Percentiles rank a stretch among this genome's conserved stretches.
Conservation (phyloP, 768 basidiomycete genomes). For the Astraeus odoratus region DNA sequence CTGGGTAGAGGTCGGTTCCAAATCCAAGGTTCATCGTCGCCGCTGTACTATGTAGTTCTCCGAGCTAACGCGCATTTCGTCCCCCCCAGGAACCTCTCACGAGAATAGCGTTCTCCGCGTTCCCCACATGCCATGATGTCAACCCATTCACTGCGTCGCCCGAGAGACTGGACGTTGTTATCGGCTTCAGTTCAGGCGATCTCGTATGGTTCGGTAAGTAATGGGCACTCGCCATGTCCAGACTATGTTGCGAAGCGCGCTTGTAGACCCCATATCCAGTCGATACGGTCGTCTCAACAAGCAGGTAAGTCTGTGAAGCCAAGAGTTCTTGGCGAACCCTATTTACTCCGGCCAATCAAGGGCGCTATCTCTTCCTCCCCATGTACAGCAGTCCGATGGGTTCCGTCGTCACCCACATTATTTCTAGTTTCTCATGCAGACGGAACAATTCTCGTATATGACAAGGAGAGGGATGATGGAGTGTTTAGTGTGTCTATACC, state of each 20-base stretch:
- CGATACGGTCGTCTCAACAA: constrained; percentile 88
- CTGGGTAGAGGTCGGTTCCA: constrained; percentile 83
- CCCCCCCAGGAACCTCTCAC: constrained; percentile 71
- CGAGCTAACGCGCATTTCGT: constrained; percentile 7
- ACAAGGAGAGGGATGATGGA: constrained; percentile 87
- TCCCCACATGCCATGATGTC: constrained; percentile 89
- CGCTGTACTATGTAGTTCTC: background rate
- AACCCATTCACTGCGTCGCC: constrained; percentile 71
- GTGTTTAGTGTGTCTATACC: constrained; percentile 61
- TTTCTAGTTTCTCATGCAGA: constrained; percentile 87
- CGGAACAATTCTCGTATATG: constrained; percentile 83
- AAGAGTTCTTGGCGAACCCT: constrained; percentile 1
- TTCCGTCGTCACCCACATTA: constrained; percentile 69
- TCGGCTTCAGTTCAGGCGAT: constrained; percentile 94
- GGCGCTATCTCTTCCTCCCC: constrained; percentile 75
- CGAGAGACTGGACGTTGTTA: constrained; percentile 78
- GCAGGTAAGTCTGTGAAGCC: constrained; percentile 44
- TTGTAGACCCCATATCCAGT: constrained; percentile 77
- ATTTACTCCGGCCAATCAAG: constrained; percentile 27
- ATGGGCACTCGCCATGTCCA: constrained; percentile 1
- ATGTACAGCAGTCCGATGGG: constrained; percentile 89
- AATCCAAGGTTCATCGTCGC: constrained; percentile 57
- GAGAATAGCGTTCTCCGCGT: constrained; percentile 76
- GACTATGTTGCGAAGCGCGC: constrained; percentile 3
- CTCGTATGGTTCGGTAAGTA: constrained; percentile 87